phyloP scores from a whole-genome alignment of 495 filamentous ascomycete genomes.

The Neurospora sp. region DNA sequence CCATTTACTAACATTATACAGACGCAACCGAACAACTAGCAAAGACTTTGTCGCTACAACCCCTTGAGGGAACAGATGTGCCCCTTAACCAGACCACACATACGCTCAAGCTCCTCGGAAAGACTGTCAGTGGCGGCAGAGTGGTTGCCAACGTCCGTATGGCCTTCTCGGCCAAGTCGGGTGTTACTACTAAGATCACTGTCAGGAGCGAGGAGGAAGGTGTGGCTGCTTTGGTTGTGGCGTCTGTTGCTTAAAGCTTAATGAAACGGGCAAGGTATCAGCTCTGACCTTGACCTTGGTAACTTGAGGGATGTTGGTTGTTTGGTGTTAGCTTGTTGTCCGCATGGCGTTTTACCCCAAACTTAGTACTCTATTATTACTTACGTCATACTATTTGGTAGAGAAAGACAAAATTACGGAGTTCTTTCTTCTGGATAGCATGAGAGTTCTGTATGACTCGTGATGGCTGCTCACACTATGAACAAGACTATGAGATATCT shows the following conservation, averaged over 20 bases:
- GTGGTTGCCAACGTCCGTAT: constrained; percentile 84
- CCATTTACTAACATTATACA: constrained; percentile 37
- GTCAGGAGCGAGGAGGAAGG: constrained; percentile 87
- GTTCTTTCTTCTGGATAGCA: background rate
- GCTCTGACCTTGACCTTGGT: background rate
- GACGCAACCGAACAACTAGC: constrained; percentile 90
- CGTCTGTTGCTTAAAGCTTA: constrained; percentile 60
- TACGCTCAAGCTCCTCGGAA: constrained; percentile 90
- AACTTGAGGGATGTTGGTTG: background rate
- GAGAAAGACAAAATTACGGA: background rate
- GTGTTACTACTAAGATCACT: constrained; percentile 89
- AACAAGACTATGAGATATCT: background rate
- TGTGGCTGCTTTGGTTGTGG: constrained; percentile 74
- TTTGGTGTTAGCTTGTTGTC: background rate
- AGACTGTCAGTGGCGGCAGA: constrained; percentile 82
- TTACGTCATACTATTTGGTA: background rate
- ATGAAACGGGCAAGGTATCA: background rate
- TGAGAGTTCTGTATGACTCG: background rate
- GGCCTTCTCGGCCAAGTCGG: constrained; percentile 85
- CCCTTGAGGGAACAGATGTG: constrained; percentile 87
- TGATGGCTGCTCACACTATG: background rate
- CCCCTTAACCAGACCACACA: constrained; percentile 81
- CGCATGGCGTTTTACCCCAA: background rate
- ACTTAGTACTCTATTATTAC: background rate
- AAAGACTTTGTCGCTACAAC: constrained; percentile 79